A percentile compares a stretch with the other conserved stretches of the same genome.
Evolutionary conservation across 1,284 basidiomycete species (phyloP).

Genomic region (Ceratobasidium theobromae): DNA sequence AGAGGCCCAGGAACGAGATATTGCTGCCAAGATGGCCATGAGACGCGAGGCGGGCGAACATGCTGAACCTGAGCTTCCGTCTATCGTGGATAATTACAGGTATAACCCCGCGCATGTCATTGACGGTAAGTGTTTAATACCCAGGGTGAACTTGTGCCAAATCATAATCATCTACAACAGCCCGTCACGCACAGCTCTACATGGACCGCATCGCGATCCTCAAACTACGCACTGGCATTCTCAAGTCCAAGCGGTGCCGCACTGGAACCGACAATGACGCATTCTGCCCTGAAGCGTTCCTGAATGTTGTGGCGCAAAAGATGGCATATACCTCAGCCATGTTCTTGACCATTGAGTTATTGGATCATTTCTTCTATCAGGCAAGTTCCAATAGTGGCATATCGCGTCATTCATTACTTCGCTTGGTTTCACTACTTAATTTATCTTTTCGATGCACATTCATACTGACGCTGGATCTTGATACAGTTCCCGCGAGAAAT

Average conservation of each 20-base stretch:
- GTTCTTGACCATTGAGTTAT: slow-evolving; percentile 98
- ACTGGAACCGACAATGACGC: slow-evolving; percentile 82
- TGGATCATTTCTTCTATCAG: slow-evolving; percentile 98
- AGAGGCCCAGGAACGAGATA: slow-evolving; percentile 80
- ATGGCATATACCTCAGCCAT: slow-evolving; percentile 94
- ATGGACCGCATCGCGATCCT: slow-evolving; percentile 79
- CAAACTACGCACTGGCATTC: slow-evolving; percentile 77
- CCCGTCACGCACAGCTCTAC: slow-evolving; percentile 89
- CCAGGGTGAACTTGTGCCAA: slow-evolving; percentile 17
- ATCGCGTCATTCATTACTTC: neutral
- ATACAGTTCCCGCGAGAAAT: slow-evolving; percentile 93
- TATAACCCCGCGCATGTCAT: slow-evolving; percentile 89
- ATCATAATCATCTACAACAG: slow-evolving; percentile 48
- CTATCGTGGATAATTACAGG: slow-evolving; percentile 68
- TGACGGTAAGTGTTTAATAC: slow-evolving; percentile 63
- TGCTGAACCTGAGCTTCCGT: slow-evolving; percentile 44
- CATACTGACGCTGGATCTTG: no score
- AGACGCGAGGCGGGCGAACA: slow-evolving; percentile 39
- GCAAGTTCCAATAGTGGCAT: slow-evolving; percentile 46
- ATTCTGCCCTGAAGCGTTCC: slow-evolving; percentile 95
- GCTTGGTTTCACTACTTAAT: slow-evolving; percentile 14
- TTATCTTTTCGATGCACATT: slow-evolving; percentile 10
- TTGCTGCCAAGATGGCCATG: slow-evolving; percentile 50
- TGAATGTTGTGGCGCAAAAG: slow-evolving; percentile 96
- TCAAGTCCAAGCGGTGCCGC: slow-evolving; percentile 87